A percentile compares a stretch with the other conserved stretches of the same genome.
phyloP scores from a whole-genome alignment of 371 early-diverging fungal species.

The Mortierella sp. region DNA sequence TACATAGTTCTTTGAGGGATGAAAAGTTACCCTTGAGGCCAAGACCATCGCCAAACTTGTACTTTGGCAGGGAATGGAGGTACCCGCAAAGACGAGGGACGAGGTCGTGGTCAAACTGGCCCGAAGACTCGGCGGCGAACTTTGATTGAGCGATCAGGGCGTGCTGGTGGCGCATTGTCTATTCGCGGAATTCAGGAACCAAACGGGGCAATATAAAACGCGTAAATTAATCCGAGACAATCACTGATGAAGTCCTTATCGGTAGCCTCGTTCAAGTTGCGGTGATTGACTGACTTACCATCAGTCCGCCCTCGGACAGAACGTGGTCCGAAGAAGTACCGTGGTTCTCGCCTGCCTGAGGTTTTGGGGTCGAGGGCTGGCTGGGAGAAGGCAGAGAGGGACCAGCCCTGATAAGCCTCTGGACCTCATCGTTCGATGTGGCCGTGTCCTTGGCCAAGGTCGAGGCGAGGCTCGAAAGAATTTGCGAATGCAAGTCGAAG shows the following conservation, averaged over 20 bases:
- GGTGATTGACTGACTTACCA: conserved; percentile 9
- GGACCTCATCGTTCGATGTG: conserved; percentile 48
- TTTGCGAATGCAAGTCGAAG: conserved; percentile 56
- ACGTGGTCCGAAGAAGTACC: conserved; percentile 5
- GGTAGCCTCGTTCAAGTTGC: background rate
- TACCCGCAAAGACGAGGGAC: conserved; percentile 54
- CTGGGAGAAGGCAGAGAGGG: conserved; percentile 37
- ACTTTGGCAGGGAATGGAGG: conserved; percentile 50
- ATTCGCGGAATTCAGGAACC: background rate
- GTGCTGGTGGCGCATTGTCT: conserved; percentile 56
- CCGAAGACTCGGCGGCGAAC: conserved; percentile 58
- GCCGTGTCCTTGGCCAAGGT: conserved; percentile 53
- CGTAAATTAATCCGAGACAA: conserved; percentile 2
- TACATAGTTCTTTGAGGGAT: background rate
- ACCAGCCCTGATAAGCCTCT: conserved; percentile 48
- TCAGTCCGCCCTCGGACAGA: conserved; percentile 25
- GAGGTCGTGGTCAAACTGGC: conserved; percentile 53
- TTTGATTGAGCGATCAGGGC: conserved; percentile 55
- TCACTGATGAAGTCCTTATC: background rate
- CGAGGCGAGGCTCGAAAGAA: conserved; percentile 54
- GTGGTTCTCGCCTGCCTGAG: conserved; percentile 6
- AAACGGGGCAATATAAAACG: background rate
- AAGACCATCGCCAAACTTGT: conserved; percentile 39
- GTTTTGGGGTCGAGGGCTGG: conserved; percentile 40
- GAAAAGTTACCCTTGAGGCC: conserved; percentile 40